These are phyloP conservation scores for Leptomonas seymouri DNA, from an alignment of 208 protist genomes.

Conservation along the genomic window DNA sequence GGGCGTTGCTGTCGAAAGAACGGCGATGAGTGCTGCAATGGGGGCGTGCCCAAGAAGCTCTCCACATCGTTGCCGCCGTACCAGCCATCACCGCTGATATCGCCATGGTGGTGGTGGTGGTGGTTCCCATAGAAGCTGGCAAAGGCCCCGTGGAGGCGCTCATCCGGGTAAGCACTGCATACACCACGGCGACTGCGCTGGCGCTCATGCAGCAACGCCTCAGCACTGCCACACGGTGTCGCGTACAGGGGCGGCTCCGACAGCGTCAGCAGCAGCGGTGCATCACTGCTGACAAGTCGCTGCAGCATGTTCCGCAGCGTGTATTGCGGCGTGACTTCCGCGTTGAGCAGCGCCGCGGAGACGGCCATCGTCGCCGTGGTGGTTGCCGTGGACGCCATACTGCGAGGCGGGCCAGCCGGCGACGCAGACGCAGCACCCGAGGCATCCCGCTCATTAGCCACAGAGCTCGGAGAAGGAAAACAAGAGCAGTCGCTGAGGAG, in stretches of 20 bases:
- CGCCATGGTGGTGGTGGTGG: not conserved
- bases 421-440: not conserved
- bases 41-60: slow-evolving; percentile 15
- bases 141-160: slow-evolving; percentile 13
- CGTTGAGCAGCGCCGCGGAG: slow-evolving; percentile 12
- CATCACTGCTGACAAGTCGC: slow-evolving; percentile 14
- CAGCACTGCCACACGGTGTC: slow-evolving; percentile 22
- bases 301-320: slow-evolving; percentile 20
- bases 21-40: slow-evolving; percentile 11
- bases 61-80: slow-evolving; percentile 7
- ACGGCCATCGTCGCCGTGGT: slow-evolving; percentile 14
- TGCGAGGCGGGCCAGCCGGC: not conserved
- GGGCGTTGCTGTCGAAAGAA: slow-evolving; percentile 11
- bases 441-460: no score
- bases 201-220: slow-evolving; percentile 23
- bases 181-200: slow-evolving; percentile 15
- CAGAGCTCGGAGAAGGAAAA: no score
- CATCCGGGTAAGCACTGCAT: not conserved
- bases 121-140: not conserved
- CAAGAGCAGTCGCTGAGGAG: not conserved
- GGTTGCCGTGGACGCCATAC: slow-evolving; percentile 14
- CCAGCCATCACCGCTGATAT: not conserved
- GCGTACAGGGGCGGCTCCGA: slow-evolving; percentile 31
- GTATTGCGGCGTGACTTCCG: slow-evolving; percentile 12
- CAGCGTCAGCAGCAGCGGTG: slow-evolving; percentile 33